Evolutionary conservation across 305 asterid genomes (phyloP).

Genomic region (Fraxinus platypoda): DNA sequence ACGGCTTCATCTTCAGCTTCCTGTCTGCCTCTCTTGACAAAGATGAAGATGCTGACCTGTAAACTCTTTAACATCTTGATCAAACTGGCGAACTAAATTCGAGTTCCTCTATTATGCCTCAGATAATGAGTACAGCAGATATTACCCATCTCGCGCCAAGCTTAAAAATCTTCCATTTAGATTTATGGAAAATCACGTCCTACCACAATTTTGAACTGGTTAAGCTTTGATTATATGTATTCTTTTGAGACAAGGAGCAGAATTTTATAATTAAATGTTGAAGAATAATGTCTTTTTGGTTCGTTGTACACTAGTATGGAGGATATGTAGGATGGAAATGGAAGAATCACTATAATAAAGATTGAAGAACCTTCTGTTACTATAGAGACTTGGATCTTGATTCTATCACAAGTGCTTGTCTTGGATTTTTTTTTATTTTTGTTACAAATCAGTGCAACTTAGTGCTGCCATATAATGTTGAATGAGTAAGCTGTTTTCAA

Average conservation of each 20-base stretch:
- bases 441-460: too few relatives aligned
- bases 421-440: too few relatives aligned
- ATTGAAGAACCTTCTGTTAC: background rate
- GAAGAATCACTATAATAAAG: background rate
- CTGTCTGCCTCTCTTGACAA: constrained; percentile 77
- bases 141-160: background rate
- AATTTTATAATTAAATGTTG: background rate
- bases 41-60: constrained; percentile 38
- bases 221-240: background rate
- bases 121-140: background rate
- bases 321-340: background rate
- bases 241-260: background rate
- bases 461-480: too few relatives aligned
- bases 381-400: background rate
- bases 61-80: background rate
- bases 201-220: background rate
- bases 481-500: too few relatives aligned
- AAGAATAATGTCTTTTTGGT: background rate
- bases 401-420: background rate
- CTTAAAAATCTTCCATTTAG: background rate
- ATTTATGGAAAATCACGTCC: background rate
- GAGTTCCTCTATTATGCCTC: background rate
- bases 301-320: background rate
- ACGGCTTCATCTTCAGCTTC: constrained; percentile 78
- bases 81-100: background rate